Evolutionary conservation across 2,329 filamentous ascomycete genomes (phyloP).

Genomic region (Ustulina deusta): DNA sequence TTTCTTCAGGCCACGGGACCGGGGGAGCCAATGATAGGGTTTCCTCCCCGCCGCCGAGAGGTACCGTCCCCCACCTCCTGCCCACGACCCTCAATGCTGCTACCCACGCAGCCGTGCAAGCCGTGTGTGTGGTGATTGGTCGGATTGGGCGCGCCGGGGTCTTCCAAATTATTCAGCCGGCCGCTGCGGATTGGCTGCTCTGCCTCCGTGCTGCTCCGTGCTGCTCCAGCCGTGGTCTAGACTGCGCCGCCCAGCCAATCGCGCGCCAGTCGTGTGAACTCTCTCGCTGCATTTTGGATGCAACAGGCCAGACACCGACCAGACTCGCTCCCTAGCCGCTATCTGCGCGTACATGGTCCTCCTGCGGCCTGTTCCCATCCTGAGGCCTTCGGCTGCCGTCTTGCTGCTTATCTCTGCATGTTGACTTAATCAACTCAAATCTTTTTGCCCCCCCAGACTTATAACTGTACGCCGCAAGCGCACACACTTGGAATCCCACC

Average conservation of each 20-base stretch:
- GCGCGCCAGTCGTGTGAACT: constrained; percentile 28
- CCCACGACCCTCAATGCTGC: constrained; percentile 4
- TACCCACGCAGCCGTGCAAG: constrained; percentile 36
- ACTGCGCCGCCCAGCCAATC: constrained; percentile 33
- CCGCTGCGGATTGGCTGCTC: constrained; percentile 37
- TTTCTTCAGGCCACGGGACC: constrained; percentile 9
- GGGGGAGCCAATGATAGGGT: constrained; percentile 27
- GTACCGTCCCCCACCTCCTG: constrained; percentile 1
- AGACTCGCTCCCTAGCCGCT: background rate
- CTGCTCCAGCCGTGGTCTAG: constrained; percentile 35
- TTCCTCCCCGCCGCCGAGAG: constrained; percentile 12
- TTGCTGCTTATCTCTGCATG: constrained; percentile 33
- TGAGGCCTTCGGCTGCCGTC: constrained; percentile 3
- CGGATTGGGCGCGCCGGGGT: constrained; percentile 18
- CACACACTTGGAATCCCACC: constrained; percentile 20
- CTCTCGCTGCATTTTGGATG: constrained; percentile 14
- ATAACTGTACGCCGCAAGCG: constrained; percentile 10
- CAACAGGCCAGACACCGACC: constrained; percentile 3
- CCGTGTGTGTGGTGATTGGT: constrained; percentile 36
- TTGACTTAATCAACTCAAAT: constrained; percentile 32
- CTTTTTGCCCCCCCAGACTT: constrained; percentile 3
- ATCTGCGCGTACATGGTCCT: constrained; percentile 3
- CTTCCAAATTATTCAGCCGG: constrained; percentile 42
- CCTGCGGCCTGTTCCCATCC: constrained; percentile 12
- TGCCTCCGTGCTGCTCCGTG: constrained; percentile 27